Evolutionary conservation across 192 early-diverging fungal genomes (phyloP).

Genomic region (Linnemannia zychae): DNA sequence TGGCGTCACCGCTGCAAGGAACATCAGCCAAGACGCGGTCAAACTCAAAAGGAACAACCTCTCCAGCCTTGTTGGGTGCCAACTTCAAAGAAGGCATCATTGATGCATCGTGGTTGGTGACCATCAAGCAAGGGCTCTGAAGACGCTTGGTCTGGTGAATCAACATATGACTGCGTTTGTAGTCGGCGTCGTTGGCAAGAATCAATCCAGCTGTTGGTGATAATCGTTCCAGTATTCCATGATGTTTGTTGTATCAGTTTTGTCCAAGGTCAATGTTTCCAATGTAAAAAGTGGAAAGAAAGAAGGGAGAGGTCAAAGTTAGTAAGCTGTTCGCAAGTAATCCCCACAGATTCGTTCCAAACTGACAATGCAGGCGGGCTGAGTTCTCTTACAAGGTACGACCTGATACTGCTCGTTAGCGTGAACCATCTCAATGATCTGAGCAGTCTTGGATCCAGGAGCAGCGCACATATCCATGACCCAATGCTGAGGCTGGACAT

Average conservation of each 20-base stretch:
- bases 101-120: slow-evolving; percentile 97
- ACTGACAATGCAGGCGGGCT: neutral
- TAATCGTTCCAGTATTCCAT: neutral
- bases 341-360: neutral
- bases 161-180: slow-evolving; percentile 91
- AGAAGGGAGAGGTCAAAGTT: neutral
- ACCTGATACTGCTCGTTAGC: slow-evolving; percentile 67
- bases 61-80: slow-evolving; percentile 44
- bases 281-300: neutral
- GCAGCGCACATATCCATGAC: slow-evolving; percentile 97
- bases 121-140: slow-evolving; percentile 91
- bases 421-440: slow-evolving; percentile 87
- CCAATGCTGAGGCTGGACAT: slow-evolving; percentile 88
- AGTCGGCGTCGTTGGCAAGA: slow-evolving; percentile 97
- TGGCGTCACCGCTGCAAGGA: slow-evolving; percentile 98
- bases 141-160: slow-evolving; percentile 97
- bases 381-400: slow-evolving; percentile 61
- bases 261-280: neutral
- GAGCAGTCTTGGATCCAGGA: slow-evolving; percentile 98
- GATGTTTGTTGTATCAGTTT: neutral
- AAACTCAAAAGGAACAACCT: slow-evolving; percentile 80
- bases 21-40: slow-evolving; percentile 98
- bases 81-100: slow-evolving; percentile 42
- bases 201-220: slow-evolving; percentile 77
- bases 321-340: neutral